These are phyloP conservation scores for Umbelopsis sp. DNA, from an alignment of 192 early-diverging fungal species.

Conservation along the genomic window DNA sequence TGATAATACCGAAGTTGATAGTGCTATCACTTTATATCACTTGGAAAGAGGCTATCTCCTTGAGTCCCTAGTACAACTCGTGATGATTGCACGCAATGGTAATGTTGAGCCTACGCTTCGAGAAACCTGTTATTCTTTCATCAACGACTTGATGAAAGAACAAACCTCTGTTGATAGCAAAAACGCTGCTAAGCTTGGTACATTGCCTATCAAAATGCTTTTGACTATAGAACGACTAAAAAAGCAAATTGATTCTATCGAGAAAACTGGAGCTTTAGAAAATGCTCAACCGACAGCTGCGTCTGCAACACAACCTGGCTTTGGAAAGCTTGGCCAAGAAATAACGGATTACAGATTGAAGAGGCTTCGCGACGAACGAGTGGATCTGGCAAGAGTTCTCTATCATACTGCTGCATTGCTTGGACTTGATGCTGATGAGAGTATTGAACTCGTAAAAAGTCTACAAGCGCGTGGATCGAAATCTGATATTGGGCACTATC, in stretches of 20 bases:
- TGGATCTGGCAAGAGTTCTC: constrained; percentile 44
- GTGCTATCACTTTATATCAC: constrained; percentile 70
- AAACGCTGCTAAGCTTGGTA: constrained; percentile 30
- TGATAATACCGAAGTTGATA: constrained; percentile 54
- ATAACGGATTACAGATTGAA: constrained; percentile 47
- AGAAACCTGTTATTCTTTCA: constrained; percentile 45
- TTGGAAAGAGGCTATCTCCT: constrained; percentile 66
- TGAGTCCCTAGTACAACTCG: constrained; percentile 52
- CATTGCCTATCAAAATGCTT: constrained; percentile 59
- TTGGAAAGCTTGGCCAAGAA: constrained; percentile 37
- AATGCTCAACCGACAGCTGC: constrained; percentile 43
- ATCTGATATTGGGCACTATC: constrained; percentile 32
- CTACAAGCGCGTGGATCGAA: constrained; percentile 39
- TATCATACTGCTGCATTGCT: constrained; percentile 47
- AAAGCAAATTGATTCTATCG: constrained; percentile 48
- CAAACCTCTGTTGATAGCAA: constrained; percentile 1
- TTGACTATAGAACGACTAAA: constrained; percentile 51
- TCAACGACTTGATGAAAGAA: constrained; percentile 40
- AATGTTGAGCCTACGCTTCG: constrained; percentile 48
- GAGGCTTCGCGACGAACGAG: constrained; percentile 41
- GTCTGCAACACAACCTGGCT: not conserved
- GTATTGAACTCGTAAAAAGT: constrained; percentile 39
- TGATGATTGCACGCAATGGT: constrained; percentile 52
- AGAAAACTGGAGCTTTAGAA: constrained; percentile 48
- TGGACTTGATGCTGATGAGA: constrained; percentile 36